A percentile compares a stretch with the other conserved stretches of the same genome.
These are phyloP conservation scores for Chlorophyllum brunneum DNA, from an alignment of 768 basidiomycete genomes.

Conservation along the genomic window DNA sequence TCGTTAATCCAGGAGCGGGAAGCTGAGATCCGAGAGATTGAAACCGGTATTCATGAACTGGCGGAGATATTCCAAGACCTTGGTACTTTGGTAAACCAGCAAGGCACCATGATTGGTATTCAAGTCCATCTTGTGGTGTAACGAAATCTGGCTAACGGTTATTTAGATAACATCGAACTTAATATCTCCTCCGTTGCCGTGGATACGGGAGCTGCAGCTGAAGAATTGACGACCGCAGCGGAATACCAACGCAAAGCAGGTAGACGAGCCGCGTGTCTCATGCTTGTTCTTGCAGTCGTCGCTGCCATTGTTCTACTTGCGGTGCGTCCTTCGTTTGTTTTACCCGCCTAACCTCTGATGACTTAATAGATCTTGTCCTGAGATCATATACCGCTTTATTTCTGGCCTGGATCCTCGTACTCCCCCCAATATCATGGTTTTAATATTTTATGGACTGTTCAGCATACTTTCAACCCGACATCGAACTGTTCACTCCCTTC, in stretches of 20 bases:
- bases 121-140: slow-evolving; percentile 1
- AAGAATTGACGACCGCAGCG: slow-evolving; percentile 84
- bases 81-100: slow-evolving; percentile 90
- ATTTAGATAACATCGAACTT: slow-evolving; percentile 87
- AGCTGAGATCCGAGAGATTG: slow-evolving; percentile 92
- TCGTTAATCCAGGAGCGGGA: slow-evolving; percentile 93
- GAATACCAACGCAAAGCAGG: slow-evolving; percentile 96
- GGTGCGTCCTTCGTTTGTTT: slow-evolving; percentile 48
- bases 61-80: slow-evolving; percentile 96
- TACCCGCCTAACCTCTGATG: neutral
- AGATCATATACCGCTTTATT: slow-evolving; percentile 3
- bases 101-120: slow-evolving; percentile 92
- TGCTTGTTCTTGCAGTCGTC: slow-evolving; percentile 85
- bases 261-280: slow-evolving; percentile 81
- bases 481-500: neutral
- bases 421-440: neutral
- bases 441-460: slow-evolving; percentile 3
- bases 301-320: slow-evolving; percentile 87
- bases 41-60: slow-evolving; percentile 93
- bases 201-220: slow-evolving; percentile 78
- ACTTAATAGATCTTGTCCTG: slow-evolving; percentile 3
- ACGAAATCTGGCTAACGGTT: neutral
- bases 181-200: slow-evolving; percentile 86
- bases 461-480: no score
- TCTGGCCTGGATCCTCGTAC: neutral